Conservation (phyloP, 768 basidiomycete species). For the Pholiota conissans region DNA sequence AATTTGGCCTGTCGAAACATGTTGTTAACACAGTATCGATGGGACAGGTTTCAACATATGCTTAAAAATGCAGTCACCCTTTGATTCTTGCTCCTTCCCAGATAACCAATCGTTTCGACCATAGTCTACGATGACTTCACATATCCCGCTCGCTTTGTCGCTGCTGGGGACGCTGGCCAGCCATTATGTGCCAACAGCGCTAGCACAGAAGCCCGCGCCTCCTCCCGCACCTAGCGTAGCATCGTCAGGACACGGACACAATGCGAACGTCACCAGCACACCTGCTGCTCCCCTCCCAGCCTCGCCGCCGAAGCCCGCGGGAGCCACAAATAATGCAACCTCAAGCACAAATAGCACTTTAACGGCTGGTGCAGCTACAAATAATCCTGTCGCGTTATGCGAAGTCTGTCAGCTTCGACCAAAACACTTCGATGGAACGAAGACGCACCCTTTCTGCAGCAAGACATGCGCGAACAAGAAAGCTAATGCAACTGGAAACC, state of each 20-base stretch:
- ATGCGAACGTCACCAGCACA: conserved; percentile 21
- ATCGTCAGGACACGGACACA: conserved; percentile 25
- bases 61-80: conserved; percentile 29
- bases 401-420: conserved; percentile 60
- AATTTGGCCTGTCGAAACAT: conserved; percentile 22
- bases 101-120: conserved; percentile 9
- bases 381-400: conserved; percentile 41
- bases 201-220: conserved; percentile 27
- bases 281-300: conserved; percentile 32
- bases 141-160: conserved; percentile 46
- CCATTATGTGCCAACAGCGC: conserved; percentile 28
- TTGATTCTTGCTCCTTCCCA: conserved; percentile 11
- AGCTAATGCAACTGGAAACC: conserved; percentile 27
- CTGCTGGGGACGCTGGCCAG: conserved; percentile 37
- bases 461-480: conserved; percentile 56
- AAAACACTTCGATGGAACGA: conserved; percentile 55
- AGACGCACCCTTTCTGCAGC: conserved; percentile 58
- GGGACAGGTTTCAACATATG: conserved; percentile 17
- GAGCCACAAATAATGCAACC: conserved; percentile 22
- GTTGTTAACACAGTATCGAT: conserved; percentile 15
- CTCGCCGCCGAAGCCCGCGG: conserved; percentile 25
- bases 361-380: conserved; percentile 26
- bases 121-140: conserved; percentile 35
- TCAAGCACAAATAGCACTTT: conserved; percentile 9
- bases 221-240: conserved; percentile 22